These are phyloP conservation scores for Pyrenophora seminiperda DNA, from an alignment of 2,329 filamentous ascomycete genomes.

Conservation along the genomic window DNA sequence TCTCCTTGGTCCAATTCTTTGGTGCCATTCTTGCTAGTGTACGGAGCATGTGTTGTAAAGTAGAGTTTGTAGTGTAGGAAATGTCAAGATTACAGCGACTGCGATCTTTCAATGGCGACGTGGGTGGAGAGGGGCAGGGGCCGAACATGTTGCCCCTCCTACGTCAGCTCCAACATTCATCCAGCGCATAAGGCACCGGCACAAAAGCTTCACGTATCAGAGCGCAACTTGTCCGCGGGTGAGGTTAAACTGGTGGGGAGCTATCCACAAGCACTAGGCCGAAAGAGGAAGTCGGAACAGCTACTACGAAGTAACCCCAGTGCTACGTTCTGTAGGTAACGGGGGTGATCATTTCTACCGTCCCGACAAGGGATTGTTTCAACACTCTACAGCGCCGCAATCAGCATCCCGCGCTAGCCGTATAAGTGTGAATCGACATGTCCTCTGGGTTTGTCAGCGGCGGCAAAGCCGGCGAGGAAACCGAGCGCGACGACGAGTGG, in stretches of 20 bases:
- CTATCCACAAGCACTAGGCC: slow-evolving; percentile 10
- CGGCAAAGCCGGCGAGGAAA: slow-evolving; percentile 53
- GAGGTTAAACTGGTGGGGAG: slow-evolving; percentile 8
- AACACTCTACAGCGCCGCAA: slow-evolving; percentile 1
- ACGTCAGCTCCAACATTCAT: slow-evolving; percentile 14
- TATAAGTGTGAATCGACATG: slow-evolving; percentile 26
- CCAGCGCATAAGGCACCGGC: slow-evolving; percentile 14
- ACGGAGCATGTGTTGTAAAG: slow-evolving; percentile 27
- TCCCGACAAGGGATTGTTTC: slow-evolving; percentile 2
- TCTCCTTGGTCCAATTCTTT: slow-evolving; percentile 48
- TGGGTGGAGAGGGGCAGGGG: slow-evolving; percentile 12
- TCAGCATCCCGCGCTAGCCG: slow-evolving; percentile 19
- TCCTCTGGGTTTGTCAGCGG: slow-evolving; percentile 60
- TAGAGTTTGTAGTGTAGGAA: slow-evolving; percentile 11
- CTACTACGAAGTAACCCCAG: no score
- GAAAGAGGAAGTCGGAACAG: slow-evolving; percentile 16
- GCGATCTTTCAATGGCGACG: slow-evolving; percentile 9
- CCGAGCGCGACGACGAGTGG: slow-evolving; percentile 62
- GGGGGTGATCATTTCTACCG: slow-evolving; percentile 4
- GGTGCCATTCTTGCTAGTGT: slow-evolving; percentile 38
- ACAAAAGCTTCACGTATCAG: slow-evolving; percentile 14
- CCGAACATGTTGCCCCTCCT: slow-evolving; percentile 15
- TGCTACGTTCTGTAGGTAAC: no score
- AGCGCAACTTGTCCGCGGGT: slow-evolving; percentile 12
- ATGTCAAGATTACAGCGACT: slow-evolving; percentile 3